phyloP scores from a whole-genome alignment of 345 rosid genomes.

The Pelargonium nanum region DNA sequence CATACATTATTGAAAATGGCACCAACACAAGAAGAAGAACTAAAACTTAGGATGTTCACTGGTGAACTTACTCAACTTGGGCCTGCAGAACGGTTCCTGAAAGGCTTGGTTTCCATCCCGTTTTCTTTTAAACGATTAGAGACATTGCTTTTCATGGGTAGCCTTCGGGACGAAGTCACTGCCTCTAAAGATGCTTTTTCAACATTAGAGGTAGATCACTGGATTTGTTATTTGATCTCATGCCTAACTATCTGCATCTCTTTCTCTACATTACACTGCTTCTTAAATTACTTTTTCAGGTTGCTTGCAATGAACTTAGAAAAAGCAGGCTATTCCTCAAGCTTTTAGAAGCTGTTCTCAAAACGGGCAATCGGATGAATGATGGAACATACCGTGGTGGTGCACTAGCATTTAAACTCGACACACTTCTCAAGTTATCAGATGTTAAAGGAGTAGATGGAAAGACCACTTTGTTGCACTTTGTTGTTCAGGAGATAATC shows the following conservation, averaged over 20 bases:
- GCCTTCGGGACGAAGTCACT: conserved; percentile 63
- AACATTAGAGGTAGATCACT: conserved; percentile 58
- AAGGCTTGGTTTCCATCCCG: conserved; percentile 64
- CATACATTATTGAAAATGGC: conserved; percentile 73
- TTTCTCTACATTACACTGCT: background rate
- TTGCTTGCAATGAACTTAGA: conserved; percentile 66
- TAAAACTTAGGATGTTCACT: conserved; percentile 66
- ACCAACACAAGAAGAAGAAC: conserved; percentile 79
- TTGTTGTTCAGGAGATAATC: conserved; percentile 85
- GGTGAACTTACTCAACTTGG: conserved; percentile 69
- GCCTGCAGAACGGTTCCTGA: conserved; percentile 81
- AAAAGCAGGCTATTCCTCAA: conserved; percentile 73
- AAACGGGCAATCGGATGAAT: conserved; percentile 95
- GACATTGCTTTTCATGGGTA: conserved; percentile 61
- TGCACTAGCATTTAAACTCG: conserved; percentile 86
- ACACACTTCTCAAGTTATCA: conserved; percentile 76
- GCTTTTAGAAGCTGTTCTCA: conserved; percentile 86
- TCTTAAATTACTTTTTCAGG: conserved; percentile 22
- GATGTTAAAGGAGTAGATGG: conserved; percentile 96
- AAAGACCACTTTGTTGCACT: conserved; percentile 80
- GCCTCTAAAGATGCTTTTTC: conserved; percentile 51
- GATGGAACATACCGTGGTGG: conserved; percentile 88
- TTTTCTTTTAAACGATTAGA: conserved; percentile 77
- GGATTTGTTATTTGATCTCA: too few relatives aligned
- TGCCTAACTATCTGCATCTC: too few relatives aligned